Base-by-base conservation (phyloP, 768 basidiomycete genomes). In the Rubroboletus satanas region DNA sequence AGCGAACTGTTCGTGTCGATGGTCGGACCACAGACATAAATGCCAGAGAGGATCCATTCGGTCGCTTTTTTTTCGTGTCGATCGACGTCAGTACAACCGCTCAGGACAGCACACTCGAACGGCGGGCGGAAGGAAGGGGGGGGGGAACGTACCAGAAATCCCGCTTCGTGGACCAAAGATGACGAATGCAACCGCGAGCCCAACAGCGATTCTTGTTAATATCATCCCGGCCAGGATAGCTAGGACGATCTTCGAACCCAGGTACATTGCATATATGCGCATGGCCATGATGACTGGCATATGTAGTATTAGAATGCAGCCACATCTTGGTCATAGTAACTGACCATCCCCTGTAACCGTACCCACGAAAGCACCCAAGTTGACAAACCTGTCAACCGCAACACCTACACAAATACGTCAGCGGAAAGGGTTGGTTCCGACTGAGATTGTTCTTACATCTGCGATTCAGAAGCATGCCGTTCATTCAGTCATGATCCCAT, bases 241-340 rank as follows among this genome's bases (percentile, higher is more conserved):
- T 6, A 64, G 14, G 23, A 64, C 28, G 23, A 6, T 32, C 18
- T 37, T 56, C 4, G 63, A 64, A 17, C 52, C 45, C 3, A 64
- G 44, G 29, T 63, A 63, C 62, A 64, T 64, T 39, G 63, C 52
- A 37, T 65, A 65, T 38, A 62, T 45, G 23, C 63, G 57, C 49
- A 65, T 49, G 36, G 53, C 29, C 43, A 64, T 63, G 48, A 64
- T 55, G 26, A 32, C 62, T 63, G n/a, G 5, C 9, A 26, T 15
- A 26, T 15, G 23, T 1, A 9, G 10, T 11, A 14, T 53, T 17
- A 53, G 47, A 31, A 42, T 2, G 17, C 1, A 9, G 26, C 0
- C 15, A 46, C 1, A 15, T 7, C 8, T 9, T n/a, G 7, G 11
- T 45, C 15, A 10, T 12, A 41, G 23, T 4, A 26, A 53, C 39